These are phyloP conservation scores for Striga hermonthica DNA, from an alignment of 305 asterid species.

Conservation along the genomic window DNA sequence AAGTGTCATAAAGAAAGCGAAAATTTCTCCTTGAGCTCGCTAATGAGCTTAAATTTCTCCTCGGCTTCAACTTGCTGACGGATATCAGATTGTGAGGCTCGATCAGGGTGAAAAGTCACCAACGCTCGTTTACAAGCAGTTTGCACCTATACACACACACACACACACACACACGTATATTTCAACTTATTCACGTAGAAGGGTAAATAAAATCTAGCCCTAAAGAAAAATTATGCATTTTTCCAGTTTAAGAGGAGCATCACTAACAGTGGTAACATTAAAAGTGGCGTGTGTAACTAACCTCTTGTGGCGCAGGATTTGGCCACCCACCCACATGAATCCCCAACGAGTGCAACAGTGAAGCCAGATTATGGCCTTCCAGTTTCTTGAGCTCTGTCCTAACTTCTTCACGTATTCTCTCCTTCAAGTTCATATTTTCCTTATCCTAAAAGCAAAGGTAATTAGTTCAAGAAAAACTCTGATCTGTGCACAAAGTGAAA, in stretches of 20 bases:
- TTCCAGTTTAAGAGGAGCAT: too few species aligned
- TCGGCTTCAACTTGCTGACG: slow-evolving; percentile 91
- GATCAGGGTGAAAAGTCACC: slow-evolving; percentile 89
- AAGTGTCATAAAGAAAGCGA: slow-evolving; percentile 28
- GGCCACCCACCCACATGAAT: slow-evolving; percentile 49
- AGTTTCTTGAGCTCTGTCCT: slow-evolving; percentile 55
- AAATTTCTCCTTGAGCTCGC: slow-evolving; percentile 74
- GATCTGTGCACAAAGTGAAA: neutral
- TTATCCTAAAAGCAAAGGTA: slow-evolving; percentile 51
- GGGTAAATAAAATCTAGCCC: slow-evolving; percentile 2
- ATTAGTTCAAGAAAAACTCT: slow-evolving; percentile 1
- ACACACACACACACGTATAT: slow-evolving; percentile 3
- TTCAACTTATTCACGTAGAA: neutral
- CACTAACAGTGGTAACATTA: neutral
- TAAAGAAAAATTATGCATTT: neutral
- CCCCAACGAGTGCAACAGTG: slow-evolving; percentile 63
- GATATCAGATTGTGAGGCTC: slow-evolving; percentile 61
- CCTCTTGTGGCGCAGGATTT: slow-evolving; percentile 59
- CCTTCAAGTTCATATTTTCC: slow-evolving; percentile 86
- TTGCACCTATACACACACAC: slow-evolving; percentile 65
- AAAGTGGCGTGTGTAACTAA: slow-evolving; percentile 28
- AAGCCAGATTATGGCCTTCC: slow-evolving; percentile 76
- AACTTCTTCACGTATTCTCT: slow-evolving; percentile 65
- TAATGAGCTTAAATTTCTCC: slow-evolving; percentile 90
- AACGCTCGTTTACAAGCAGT: slow-evolving; percentile 77